Evolutionary conservation across 2,329 filamentous ascomycete species (phyloP).

Genomic region (Aspergillus texensis): DNA sequence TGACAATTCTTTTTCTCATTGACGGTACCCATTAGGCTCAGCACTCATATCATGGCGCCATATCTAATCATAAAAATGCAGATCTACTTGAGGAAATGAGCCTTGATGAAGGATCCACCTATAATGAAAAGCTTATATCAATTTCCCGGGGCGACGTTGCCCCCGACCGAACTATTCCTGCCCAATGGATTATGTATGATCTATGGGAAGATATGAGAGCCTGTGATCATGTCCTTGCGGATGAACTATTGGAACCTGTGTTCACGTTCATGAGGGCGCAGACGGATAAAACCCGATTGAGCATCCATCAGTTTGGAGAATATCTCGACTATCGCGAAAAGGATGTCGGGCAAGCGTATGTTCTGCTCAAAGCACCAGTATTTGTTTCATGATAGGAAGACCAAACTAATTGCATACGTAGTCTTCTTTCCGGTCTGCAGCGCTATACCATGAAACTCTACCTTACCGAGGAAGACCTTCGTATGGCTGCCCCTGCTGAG

Average conservation of each 20-base stretch:
- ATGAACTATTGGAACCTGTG: slow-evolving; percentile 41
- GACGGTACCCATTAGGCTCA: slow-evolving; percentile 38
- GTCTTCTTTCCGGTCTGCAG: slow-evolving; percentile 40
- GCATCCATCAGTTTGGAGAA: slow-evolving; percentile 28
- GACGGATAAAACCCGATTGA: slow-evolving; percentile 34
- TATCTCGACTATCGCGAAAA: slow-evolving; percentile 45
- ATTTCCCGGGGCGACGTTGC: slow-evolving; percentile 34
- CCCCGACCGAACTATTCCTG: slow-evolving; percentile 25
- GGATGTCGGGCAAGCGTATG: slow-evolving; percentile 47
- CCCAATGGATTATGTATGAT: slow-evolving; percentile 44
- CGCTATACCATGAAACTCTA: slow-evolving; percentile 31
- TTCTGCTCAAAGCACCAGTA: background rate
- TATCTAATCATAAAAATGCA: slow-evolving; percentile 16
- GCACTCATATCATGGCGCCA: background rate
- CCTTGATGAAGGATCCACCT: slow-evolving; percentile 40
- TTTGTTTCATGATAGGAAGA: background rate
- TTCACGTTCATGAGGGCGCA: slow-evolving; percentile 48
- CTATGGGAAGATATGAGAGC: slow-evolving; percentile 46
- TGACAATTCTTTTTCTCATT: slow-evolving; percentile 47
- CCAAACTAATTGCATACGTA: slow-evolving; percentile 10
- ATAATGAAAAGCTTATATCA: slow-evolving; percentile 43
- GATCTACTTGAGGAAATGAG: slow-evolving; percentile 49
- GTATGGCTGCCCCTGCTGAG: slow-evolving; percentile 30
- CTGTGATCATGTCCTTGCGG: slow-evolving; percentile 37
- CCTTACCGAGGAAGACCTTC: background rate